Conservation (phyloP, 192 early-diverging fungal species). For the Coemansia nantahalensis region DNA sequence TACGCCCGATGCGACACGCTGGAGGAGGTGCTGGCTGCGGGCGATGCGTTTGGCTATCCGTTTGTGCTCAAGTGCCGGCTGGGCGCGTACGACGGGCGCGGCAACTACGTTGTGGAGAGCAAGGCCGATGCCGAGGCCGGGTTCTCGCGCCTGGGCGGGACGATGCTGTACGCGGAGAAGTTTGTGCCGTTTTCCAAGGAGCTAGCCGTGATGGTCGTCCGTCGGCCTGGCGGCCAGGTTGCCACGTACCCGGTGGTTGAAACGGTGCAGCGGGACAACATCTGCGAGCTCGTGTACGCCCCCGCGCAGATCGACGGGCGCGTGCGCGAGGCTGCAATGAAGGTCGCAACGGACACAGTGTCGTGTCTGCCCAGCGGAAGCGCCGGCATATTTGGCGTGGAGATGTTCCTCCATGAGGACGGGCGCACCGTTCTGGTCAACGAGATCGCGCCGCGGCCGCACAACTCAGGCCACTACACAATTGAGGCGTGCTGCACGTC, state of each 20-base stretch:
- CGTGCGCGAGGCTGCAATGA: constrained; percentile 66
- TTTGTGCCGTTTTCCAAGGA: constrained; percentile 92
- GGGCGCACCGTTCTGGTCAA: constrained; percentile 83
- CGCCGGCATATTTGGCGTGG: constrained; percentile 95
- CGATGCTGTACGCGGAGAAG: constrained; percentile 89
- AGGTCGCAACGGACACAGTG: constrained; percentile 84
- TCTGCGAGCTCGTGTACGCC: constrained; percentile 93
- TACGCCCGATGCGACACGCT: constrained; percentile 55
- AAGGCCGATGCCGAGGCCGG: constrained; percentile 61
- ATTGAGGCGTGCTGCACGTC: constrained; percentile 97
- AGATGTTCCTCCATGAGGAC: constrained; percentile 93
- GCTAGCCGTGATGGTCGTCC: constrained; percentile 97
- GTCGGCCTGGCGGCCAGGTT: constrained; percentile 58
- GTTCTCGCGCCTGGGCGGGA: constrained; percentile 43
- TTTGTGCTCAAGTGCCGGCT: constrained; percentile 95
- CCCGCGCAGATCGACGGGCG: constrained; percentile 94
- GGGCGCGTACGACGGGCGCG: constrained; percentile 93
- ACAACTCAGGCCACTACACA: constrained; percentile 99
- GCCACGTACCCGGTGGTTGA: constrained; percentile 92
- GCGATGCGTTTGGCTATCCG: constrained; percentile 79
- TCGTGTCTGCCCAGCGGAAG: constrained; percentile 65
- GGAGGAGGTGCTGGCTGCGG: constrained; percentile 51
- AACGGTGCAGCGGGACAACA: constrained; percentile 95
- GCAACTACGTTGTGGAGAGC: constrained; percentile 85
- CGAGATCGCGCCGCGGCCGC: constrained; percentile 98